phyloP scores from a whole-genome alignment of 192 early-diverging fungal genomes.

The Backusella tuberculispora region DNA sequence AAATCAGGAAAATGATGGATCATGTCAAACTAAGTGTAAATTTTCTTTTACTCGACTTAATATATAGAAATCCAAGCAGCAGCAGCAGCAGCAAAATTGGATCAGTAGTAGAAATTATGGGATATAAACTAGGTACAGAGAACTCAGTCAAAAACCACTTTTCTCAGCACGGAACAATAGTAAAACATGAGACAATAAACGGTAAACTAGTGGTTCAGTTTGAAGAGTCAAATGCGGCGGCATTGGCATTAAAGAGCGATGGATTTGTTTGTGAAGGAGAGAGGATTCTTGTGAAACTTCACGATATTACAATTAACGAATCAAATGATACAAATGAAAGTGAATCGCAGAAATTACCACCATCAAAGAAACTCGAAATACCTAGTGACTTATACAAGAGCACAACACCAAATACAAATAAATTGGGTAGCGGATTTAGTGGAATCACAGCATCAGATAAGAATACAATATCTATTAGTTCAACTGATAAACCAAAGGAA shows the following conservation, averaged over 20 bases:
- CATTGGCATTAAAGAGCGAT: not conserved
- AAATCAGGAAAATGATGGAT: too few relatives aligned
- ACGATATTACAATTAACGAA: not conserved
- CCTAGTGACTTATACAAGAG: not conserved
- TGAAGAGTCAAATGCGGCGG: not conserved
- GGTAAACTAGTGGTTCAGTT: not conserved
- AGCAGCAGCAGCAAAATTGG: not conserved
- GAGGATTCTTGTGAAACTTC: not conserved
- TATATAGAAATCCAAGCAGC: not conserved
- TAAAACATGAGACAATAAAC: not conserved
- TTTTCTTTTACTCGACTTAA: not conserved
- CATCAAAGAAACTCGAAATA: not conserved
- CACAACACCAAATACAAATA: not conserved
- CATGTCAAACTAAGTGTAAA: too few relatives aligned
- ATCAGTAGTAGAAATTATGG: not conserved
- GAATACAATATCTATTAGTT: constrained; percentile 24
- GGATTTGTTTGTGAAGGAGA: not conserved
- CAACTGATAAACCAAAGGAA: constrained; percentile 24
- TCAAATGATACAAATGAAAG: not conserved
- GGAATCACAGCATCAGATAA: constrained; percentile 11
- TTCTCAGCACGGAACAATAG: not conserved
- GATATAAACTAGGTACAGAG: not conserved
- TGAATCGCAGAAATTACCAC: not conserved
- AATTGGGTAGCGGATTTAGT: not conserved
- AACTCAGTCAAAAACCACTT: not conserved